These are phyloP conservation scores for Metschnikowia aberdeeniae DNA, from an alignment of 805 yeast species.

Conservation along the genomic window DNA sequence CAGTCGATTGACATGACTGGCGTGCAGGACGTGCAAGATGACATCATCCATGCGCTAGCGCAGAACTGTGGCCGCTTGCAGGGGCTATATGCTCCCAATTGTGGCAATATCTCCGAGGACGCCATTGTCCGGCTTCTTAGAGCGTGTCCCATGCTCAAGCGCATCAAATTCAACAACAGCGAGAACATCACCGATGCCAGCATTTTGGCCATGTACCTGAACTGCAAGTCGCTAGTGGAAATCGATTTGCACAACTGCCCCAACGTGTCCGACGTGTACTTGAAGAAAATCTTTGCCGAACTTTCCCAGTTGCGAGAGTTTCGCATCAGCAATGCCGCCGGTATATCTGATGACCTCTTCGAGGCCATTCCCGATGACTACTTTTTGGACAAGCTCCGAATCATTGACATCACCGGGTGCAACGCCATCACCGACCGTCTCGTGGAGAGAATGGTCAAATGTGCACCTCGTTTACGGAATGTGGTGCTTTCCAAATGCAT, in stretches of 20 bases:
- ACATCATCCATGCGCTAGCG: slow-evolving; percentile 65
- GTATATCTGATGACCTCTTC: slow-evolving; percentile 66
- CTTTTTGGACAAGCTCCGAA: slow-evolving; percentile 63
- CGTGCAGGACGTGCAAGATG: slow-evolving; percentile 60
- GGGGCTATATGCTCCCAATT: slow-evolving; percentile 86
- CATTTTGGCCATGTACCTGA: slow-evolving; percentile 55
- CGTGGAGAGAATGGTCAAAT: slow-evolving; percentile 62
- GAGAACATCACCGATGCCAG: slow-evolving; percentile 60
- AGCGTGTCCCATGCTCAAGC: slow-evolving; percentile 69
- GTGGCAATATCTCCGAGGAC: slow-evolving; percentile 62
- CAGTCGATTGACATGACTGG: slow-evolving; percentile 89
- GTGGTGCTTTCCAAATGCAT: slow-evolving; percentile 87
- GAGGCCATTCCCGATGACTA: slow-evolving; percentile 45
- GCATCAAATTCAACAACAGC: slow-evolving; percentile 79
- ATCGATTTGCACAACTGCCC: slow-evolving; percentile 83
- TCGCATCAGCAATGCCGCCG: slow-evolving; percentile 68
- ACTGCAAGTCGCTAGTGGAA: slow-evolving; percentile 80
- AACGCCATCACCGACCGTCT: slow-evolving; percentile 73
- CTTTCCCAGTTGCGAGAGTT: slow-evolving; percentile 79
- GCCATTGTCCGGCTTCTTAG: slow-evolving; percentile 57
- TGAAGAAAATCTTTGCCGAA: slow-evolving; percentile 52
- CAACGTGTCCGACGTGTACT: slow-evolving; percentile 61
- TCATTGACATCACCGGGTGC: slow-evolving; percentile 83
- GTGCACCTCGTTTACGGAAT: slow-evolving; percentile 84
- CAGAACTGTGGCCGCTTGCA: slow-evolving; percentile 70